Evolutionary conservation across 2,329 filamentous ascomycete species (phyloP).

Genomic region (Trichoderma sp.): DNA sequence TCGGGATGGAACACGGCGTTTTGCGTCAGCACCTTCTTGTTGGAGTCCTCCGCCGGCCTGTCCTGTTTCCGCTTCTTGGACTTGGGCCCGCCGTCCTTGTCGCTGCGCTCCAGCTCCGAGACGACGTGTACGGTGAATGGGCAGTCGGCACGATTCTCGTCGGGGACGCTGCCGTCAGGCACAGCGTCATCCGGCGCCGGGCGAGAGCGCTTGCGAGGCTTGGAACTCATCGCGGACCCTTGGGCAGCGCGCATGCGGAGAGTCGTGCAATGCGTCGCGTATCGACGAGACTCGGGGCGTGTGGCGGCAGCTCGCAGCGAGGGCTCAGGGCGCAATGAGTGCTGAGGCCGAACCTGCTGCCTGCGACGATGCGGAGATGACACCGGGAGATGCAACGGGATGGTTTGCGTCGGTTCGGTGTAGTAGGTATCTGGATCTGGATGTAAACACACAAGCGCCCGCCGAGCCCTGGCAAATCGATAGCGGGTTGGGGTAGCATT

Average conservation of each 20-base stretch:
- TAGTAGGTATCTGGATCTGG: background rate
- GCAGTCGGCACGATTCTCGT: constrained; percentile 58
- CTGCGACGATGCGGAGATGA: background rate
- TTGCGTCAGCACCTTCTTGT: constrained; percentile 49
- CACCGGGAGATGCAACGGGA: background rate
- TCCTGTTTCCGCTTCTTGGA: constrained; percentile 53
- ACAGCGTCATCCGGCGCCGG: constrained; percentile 34
- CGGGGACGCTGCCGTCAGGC: constrained; percentile 30
- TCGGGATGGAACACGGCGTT: constrained; percentile 56
- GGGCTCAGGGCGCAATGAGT: background rate
- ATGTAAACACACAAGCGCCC: constrained; percentile 21
- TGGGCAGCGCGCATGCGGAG: constrained; percentile 13
- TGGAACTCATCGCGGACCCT: constrained; percentile 33
- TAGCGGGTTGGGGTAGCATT: constrained; percentile 14
- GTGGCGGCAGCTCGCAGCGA: background rate
- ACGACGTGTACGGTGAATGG: constrained; percentile 50
- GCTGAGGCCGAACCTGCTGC: background rate
- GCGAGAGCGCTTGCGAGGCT: constrained; percentile 55
- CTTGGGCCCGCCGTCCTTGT: constrained; percentile 43
- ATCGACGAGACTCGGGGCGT: background rate
- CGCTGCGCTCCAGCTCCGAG: constrained; percentile 35
- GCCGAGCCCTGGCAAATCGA: constrained; percentile 9
- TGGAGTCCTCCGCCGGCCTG: constrained; percentile 45
- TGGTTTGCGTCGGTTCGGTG: constrained; percentile 10
- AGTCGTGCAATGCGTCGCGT: constrained; percentile 6